Conservation (phyloP, 164 flowering plant genomes). For the Protea cynaroides region DNA sequence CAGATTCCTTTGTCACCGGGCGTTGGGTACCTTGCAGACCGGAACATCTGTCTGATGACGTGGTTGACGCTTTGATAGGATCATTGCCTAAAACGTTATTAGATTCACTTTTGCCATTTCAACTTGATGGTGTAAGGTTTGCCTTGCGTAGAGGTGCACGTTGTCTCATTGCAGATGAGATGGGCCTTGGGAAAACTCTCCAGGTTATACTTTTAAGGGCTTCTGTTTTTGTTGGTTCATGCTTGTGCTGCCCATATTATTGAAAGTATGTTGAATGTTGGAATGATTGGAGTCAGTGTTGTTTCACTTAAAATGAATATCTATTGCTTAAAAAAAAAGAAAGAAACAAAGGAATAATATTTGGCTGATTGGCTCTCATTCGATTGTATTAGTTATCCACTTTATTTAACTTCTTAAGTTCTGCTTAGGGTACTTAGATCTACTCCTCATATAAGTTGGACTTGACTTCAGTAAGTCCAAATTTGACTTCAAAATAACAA, state of each 20-base stretch:
- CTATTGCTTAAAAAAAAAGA: no score
- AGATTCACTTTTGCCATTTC: conserved; percentile 71
- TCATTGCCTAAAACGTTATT: conserved; percentile 52
- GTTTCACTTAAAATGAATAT: no score
- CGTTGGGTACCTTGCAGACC: conserved; percentile 85
- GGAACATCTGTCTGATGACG: conserved; percentile 68
- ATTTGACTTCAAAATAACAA: no score
- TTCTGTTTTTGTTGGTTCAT: not conserved
- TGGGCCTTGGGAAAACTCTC: conserved; percentile 97
- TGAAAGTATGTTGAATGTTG: no score
- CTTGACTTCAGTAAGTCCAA: no score
- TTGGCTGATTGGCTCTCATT: no score
- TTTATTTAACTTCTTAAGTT: no score
- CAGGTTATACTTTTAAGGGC: conserved; percentile 38
- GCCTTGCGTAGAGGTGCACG: conserved; percentile 86
- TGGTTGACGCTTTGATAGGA: conserved; percentile 53
- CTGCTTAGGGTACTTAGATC: no score
- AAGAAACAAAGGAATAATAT: no score
- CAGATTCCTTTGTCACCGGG: conserved; percentile 46
- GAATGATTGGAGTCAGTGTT: no score
- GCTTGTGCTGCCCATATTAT: not conserved
- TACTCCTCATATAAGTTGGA: no score
- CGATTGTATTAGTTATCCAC: no score
- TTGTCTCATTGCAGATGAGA: conserved; percentile 97
- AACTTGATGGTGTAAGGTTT: conserved; percentile 79